Base-by-base conservation (phyloP, 495 filamentous ascomycete species). In the Penicilliopsis zonata region DNA sequence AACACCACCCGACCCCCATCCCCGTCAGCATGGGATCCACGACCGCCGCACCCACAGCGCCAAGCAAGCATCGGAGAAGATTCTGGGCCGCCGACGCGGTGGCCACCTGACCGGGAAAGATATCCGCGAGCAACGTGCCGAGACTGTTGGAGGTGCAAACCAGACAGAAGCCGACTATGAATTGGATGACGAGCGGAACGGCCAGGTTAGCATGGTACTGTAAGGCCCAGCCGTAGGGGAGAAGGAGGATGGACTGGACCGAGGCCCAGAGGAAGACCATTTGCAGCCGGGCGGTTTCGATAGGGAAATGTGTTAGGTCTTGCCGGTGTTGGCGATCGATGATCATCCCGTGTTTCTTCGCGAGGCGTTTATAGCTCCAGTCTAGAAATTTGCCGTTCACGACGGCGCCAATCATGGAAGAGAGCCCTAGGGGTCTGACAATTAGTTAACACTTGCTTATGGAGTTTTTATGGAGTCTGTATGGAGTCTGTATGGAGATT, bases 31-130 rank as follows among this genome's bases (percentile, higher is more conserved):
- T 74, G 2, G 67, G 67, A 18, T 66, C 55, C 26, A 82, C 72
- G 2, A 65, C 56, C 0, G 70, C 77, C 9, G 69, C 72, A 1
- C 67, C 69, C 0, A 57, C 70, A 1, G 78, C 80, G 1, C 78
- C 77, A 3, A 82, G 48, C 27, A 75, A 43, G 41, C 76, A 82
- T n/a, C 77, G 49, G 2, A 73, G 65, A 8, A 85, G 49, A 44
- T 85, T 83, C 36, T 74, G 76, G 0, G 75, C 74, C 1, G 79
- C 78, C 0, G 74, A 68, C 0, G 75, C 76, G 0, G 76, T 72
- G 0, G 67, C 69, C 0, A 76, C 65, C 4, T 43, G 60, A 1
- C 58, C 56, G 0, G 69, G 67, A 34, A 75, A 73, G 2, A 82
- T 54, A 33, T 85, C 79, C 2, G 81, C 64, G 7, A 82, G 50